Evolutionary conservation across 306 rosid genomes (phyloP), one percentile per base, ranked within the genome.

Genomic region (Neltuma alba): DNA sequence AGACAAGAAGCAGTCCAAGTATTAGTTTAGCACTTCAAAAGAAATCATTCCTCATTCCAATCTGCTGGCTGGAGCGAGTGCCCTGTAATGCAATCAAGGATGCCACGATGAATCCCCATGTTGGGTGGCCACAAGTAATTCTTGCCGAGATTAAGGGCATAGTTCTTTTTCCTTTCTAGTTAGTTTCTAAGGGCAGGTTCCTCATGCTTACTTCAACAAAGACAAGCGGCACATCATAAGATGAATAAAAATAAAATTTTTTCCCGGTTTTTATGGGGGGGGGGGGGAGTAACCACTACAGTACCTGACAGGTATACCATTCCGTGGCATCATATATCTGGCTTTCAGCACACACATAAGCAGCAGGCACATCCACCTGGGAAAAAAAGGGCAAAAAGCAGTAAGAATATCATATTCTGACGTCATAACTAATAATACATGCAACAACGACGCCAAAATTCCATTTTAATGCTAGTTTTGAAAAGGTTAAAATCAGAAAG

Each of bases 291-390:
- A 13, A 13, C 16, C 58, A 52, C 23, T 15, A 15, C 16, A 65
- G 27, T 85, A 94, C 99, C 99, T 93, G 99, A 88, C 99, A 96
- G 72, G 86, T 89, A 85, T 93, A 96, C 99, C 99, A 96, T 88
- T 86, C 99, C 4, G 93, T 91, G 70, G 99, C 99, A 86, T 96
- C 57, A 77, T 91, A 96, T 84, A 96, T 87, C 86, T 69, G 84
- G 96, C 97, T 88, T 88, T 93, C 98, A 27, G 98, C 96, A 62
- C 99, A 96, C 45, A 96, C 93, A 55, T 82, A 96, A 42, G 96
- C 98, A 13, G 76, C 75, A 33, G 98, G 98, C 77, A 86, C 76
- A 76, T 91, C 93, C 3, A 96, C 94, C 99, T 96, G 86, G 79
- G 76, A 48, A 64, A 60, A 42, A 13, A 69, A 75, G 28, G 97